These are phyloP conservation scores for Trematosphaeria pertusa DNA, from an alignment of 2,329 filamentous ascomycete genomes.

Conservation along the genomic window DNA sequence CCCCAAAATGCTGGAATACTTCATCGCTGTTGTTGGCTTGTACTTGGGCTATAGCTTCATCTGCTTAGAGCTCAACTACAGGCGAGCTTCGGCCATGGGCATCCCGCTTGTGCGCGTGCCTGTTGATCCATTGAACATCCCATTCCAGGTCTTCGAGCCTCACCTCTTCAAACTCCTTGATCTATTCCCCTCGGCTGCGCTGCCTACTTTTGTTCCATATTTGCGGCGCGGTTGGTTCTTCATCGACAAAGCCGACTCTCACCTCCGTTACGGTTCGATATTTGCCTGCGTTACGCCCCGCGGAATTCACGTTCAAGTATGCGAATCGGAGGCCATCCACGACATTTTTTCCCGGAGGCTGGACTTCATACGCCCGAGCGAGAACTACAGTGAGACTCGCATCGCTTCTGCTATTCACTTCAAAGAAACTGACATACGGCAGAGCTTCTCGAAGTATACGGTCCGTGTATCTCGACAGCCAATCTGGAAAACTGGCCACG, in stretches of 20 bases:
- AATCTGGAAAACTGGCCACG: conserved; percentile 48
- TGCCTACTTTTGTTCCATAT: conserved; percentile 15
- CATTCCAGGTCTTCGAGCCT: conserved; percentile 18
- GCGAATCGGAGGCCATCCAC: conserved; percentile 20
- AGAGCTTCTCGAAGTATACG: conserved; percentile 20
- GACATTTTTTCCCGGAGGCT: conserved; percentile 16
- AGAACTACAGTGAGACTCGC: conserved; percentile 20
- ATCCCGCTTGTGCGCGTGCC: conserved; percentile 19
- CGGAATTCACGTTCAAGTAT: conserved; percentile 17
- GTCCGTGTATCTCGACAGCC: conserved; percentile 22
- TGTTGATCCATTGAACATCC: conserved; percentile 17
- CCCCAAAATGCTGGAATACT: conserved; percentile 2
- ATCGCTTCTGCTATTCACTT: background rate
- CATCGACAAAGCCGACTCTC: conserved; percentile 19
- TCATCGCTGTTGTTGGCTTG: background rate
- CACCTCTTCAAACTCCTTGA: conserved; percentile 17
- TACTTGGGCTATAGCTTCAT: conserved; percentile 8
- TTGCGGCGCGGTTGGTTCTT: conserved; percentile 27
- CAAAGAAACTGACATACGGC: background rate
- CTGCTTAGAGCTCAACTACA: conserved; percentile 7
- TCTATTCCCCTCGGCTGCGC: conserved; percentile 1
- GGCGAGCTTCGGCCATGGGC: conserved; percentile 15
- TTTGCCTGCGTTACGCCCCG: conserved; percentile 20
- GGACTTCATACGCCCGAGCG: conserved; percentile 19
- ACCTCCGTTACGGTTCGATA: conserved; percentile 18